Base-by-base conservation (phyloP, 148 eudicot species). In the Salicornia ramosissima region DNA sequence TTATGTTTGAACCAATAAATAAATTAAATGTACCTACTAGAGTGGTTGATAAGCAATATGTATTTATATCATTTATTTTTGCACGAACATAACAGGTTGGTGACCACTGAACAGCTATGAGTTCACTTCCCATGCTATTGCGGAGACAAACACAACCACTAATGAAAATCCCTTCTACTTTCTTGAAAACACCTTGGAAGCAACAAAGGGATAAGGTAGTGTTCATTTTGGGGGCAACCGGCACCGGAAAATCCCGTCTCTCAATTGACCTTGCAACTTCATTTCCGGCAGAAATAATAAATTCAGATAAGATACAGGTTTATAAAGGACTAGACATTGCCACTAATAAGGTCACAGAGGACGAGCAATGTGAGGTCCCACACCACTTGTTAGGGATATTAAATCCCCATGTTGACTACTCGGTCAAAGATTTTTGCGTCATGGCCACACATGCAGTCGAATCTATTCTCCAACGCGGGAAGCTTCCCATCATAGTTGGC, bases 141-240 rank as follows among this genome's bases (percentile, higher is more conserved):
- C 69, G 78, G 78, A 82, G 82, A 72, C 92, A 81, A 74, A 52
- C 81, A 57, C 64, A 74, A 12, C 85, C 89, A 10, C 30, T 79
- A 21, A 69, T 87, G 0, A 78, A 62, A 46, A 71, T 80, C 10
- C 86, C 81, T 0, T 59, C 63, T 30, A 55, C 69, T 18, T 73
- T 33, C 50, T 42, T 71, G 0, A 79, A 78, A 65, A 50, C 24
- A 25, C 71, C 58, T 14, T 70, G 51, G 26, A 83, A 71, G 39
- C 75, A 56, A 15, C 68, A 77, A 24, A 82, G 75, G 51, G 94
- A 90, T 18, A 93, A 88, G 68, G 88, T 90, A 5, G 85, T 93
- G 42, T 83, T 93, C 33, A 85, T 93, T 5, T 71, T 93, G 83
- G 98, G 98, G 22, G 88, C 90, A 14, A 93, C 98, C 0, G 98